A percentile compares a stretch with the other conserved stretches of the same genome.
phyloP scores from a whole-genome alignment of 306 rosid genomes.

The Castanea mollissima region DNA sequence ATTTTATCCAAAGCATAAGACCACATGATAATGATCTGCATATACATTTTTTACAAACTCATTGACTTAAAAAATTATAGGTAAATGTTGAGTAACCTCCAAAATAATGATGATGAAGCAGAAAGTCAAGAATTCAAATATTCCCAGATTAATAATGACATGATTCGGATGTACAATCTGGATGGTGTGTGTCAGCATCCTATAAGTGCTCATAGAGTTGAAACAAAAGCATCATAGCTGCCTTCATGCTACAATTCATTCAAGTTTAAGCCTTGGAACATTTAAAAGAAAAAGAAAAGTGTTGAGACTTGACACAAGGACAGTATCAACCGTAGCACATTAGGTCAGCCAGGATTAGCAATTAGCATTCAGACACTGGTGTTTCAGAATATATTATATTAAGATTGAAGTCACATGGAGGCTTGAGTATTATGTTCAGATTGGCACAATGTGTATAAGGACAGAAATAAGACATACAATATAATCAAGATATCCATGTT shows the following conservation, averaged over 20 bases:
- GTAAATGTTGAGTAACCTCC: not conserved
- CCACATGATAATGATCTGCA: no score
- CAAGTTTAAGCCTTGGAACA: not conserved
- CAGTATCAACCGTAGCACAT: not conserved
- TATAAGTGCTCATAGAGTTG: not conserved
- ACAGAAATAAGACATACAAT: no score
- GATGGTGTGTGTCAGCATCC: not conserved
- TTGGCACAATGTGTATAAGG: no score
- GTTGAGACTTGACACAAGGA: slow-evolving; percentile 4
- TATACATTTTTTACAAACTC: not conserved
- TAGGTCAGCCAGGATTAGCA: not conserved
- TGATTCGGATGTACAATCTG: not conserved
- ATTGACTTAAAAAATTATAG: not conserved
- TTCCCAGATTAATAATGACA: not conserved
- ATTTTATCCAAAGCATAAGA: no score
- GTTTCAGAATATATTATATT: not conserved
- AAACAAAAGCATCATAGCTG: slow-evolving; percentile 1
- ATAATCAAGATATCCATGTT: no score
- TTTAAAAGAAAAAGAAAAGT: not conserved
- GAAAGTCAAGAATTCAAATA: slow-evolving; percentile 10
- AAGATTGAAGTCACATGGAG: no score
- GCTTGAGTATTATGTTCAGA: no score
- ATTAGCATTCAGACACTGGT: not conserved
- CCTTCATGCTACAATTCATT: not conserved
- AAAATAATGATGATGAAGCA: not conserved